Conservation (phyloP, 768 basidiomycete genomes). For the Lanmaoa rubissima region DNA sequence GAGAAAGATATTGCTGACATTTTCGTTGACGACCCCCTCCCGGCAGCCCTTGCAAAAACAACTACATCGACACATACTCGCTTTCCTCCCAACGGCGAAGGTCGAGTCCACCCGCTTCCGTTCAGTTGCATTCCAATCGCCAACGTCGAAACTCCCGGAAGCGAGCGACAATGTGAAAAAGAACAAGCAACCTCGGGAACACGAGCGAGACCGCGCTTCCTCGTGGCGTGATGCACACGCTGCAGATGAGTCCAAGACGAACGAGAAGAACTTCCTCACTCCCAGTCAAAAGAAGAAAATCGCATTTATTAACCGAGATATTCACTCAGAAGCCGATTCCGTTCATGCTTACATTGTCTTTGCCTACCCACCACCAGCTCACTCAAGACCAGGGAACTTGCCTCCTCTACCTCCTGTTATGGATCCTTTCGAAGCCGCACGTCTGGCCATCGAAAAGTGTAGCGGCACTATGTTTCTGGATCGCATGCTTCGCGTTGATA, state of each 20-base stretch:
- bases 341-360: conserved; percentile 93
- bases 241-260: conserved; percentile 42
- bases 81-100: conserved; percentile 69
- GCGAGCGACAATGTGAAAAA: conserved; percentile 32
- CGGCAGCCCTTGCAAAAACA: conserved; percentile 70
- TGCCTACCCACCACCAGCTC: conserved; percentile 56
- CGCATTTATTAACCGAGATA: conserved; percentile 90
- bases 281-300: conserved; percentile 89
- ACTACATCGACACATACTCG: conserved; percentile 72
- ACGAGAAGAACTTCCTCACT: conserved; percentile 69
- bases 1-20: neutral
- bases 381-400: conserved; percentile 45
- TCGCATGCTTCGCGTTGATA: conserved; percentile 77
- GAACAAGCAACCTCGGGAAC: conserved; percentile 38
- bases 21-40: neutral
- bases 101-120: conserved; percentile 94
- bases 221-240: conserved; percentile 52
- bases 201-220: conserved; percentile 57
- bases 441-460: conserved; percentile 51
- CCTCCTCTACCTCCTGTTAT: conserved; percentile 49
- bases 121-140: conserved; percentile 84
- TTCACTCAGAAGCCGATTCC: conserved; percentile 73
- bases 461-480: conserved; percentile 76
- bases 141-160: conserved; percentile 62
- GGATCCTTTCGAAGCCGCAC: conserved; percentile 73